phyloP scores from a whole-genome alignment of 768 basidiomycete genomes.

The Lactifluus hygrophoroides region DNA sequence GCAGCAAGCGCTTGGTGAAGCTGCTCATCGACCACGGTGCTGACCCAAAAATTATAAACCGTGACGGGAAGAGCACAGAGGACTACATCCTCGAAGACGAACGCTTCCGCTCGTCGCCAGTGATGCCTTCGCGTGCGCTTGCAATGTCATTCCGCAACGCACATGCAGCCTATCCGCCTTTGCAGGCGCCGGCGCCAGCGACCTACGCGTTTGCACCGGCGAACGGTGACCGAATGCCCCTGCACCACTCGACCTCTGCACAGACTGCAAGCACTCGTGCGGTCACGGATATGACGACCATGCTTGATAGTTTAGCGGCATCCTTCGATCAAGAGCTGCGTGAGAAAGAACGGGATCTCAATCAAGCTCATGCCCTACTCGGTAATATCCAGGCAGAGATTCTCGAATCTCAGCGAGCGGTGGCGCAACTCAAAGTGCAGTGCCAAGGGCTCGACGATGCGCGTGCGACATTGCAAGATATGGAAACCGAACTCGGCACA shows the following conservation, averaged over 20 bases:
- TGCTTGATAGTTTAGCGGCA: slow-evolving; percentile 81
- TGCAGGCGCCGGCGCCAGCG: slow-evolving; percentile 32
- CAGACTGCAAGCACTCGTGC: slow-evolving; percentile 81
- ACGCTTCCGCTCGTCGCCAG: slow-evolving; percentile 87
- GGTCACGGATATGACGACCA: slow-evolving; percentile 73
- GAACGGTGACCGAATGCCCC: slow-evolving; percentile 56
- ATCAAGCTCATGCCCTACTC: slow-evolving; percentile 81
- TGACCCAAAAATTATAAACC: slow-evolving; percentile 89
- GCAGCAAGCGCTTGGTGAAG: slow-evolving; percentile 93
- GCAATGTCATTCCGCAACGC: slow-evolving; percentile 69
- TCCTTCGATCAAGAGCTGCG: slow-evolving; percentile 89
- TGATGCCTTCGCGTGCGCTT: slow-evolving; percentile 56
- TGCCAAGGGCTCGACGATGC: slow-evolving; percentile 57
- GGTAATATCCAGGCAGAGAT: slow-evolving; percentile 87
- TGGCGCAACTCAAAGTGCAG: slow-evolving; percentile 58
- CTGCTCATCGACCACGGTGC: slow-evolving; percentile 93
- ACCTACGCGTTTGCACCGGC: slow-evolving; percentile 39
- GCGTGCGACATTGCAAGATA: slow-evolving; percentile 45
- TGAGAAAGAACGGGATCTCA: slow-evolving; percentile 86
- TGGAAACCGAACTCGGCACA: slow-evolving; percentile 56
- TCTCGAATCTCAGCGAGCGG: slow-evolving; percentile 70
- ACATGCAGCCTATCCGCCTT: slow-evolving; percentile 49
- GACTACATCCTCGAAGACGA: slow-evolving; percentile 99
- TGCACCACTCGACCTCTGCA: slow-evolving; percentile 80
- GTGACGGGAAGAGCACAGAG: slow-evolving; percentile 94